These are phyloP conservation scores for Apodospora peruviana DNA, from an alignment of 495 filamentous ascomycete genomes.

Conservation along the genomic window DNA sequence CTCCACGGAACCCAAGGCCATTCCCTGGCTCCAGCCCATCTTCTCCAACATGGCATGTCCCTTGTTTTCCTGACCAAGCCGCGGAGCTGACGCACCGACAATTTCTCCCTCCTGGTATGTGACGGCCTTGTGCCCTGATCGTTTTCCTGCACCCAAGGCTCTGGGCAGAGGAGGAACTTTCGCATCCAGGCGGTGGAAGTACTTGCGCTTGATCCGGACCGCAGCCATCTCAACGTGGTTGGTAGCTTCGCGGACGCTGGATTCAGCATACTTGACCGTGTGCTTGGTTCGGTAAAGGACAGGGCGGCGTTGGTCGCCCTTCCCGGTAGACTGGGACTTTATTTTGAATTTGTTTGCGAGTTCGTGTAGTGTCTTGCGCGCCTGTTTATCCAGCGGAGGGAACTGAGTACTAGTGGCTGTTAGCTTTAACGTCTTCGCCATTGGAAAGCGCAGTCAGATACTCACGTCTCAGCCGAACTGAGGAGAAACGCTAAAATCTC, in stretches of 20 bases:
- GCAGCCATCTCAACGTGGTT: conserved; percentile 34
- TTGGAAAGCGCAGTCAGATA: not conserved
- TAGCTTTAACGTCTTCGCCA: conserved; percentile 4
- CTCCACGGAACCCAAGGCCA: conserved; percentile 71
- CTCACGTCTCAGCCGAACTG: conserved; percentile 58
- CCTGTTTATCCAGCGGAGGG: conserved; percentile 75
- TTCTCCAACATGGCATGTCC: conserved; percentile 89
- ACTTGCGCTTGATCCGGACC: conserved; percentile 34
- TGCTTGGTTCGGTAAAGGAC: conserved; percentile 67
- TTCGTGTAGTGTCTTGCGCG: conserved; percentile 72
- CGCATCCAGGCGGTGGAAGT: conserved; percentile 42
- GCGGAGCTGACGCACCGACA: conserved; percentile 77
- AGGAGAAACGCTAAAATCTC: conserved; percentile 70
- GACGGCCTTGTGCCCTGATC: conserved; percentile 30
- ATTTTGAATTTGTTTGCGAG: conserved; percentile 64
- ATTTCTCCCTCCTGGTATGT: conserved; percentile 81
- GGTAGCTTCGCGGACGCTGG: conserved; percentile 27
- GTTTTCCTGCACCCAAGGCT: conserved; percentile 12
- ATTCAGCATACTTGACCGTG: conserved; percentile 50
- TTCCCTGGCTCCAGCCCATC: conserved; percentile 94
- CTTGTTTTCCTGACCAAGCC: conserved; percentile 76
- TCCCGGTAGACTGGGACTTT: conserved; percentile 80
- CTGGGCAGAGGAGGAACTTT: conserved; percentile 30
- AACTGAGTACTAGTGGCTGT: conserved; percentile 56
- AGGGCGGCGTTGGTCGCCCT: conserved; percentile 66